A percentile compares a stretch with the other conserved stretches of the same genome.
These are phyloP conservation scores for Excoecaria agallocha DNA, from an alignment of 345 rosid genomes.

Conservation along the genomic window DNA sequence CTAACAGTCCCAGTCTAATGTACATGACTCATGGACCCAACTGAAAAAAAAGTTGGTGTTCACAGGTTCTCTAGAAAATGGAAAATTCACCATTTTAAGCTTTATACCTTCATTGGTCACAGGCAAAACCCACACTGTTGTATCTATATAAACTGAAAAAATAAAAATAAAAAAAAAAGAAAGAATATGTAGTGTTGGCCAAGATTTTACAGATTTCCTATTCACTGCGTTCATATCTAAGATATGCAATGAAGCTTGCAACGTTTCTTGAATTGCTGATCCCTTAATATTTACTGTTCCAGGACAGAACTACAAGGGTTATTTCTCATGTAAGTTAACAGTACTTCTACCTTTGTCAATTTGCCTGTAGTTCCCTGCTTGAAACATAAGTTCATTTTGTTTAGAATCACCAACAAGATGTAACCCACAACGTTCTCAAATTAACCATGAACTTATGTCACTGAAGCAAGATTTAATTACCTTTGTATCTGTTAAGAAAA, in stretches of 20 bases:
- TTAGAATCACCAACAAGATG: background rate
- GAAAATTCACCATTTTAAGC: background rate
- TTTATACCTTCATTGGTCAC: background rate
- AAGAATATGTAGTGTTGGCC: conserved; percentile 1
- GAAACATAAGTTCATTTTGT: background rate
- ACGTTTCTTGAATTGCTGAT: conserved; percentile 9
- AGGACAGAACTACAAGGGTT: background rate
- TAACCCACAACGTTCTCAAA: too few relatives aligned
- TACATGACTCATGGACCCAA: too few relatives aligned
- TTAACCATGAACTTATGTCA: too few relatives aligned
- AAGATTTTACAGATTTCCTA: background rate
- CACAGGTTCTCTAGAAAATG: background rate
- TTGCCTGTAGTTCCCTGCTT: conserved; percentile 23
- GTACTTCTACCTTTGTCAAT: conserved; percentile 3
- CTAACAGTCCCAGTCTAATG: too few relatives aligned
- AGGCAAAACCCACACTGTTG: conserved; percentile 4
- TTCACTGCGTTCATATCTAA: background rate
- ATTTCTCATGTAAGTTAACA: background rate
- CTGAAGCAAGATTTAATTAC: conserved; percentile 10
- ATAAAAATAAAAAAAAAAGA: background rate
- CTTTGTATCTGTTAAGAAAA: conserved; percentile 26
- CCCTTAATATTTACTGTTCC: background rate
- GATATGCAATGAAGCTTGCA: background rate
- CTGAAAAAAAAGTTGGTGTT: background rate
- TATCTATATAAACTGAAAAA: background rate